Conservation (phyloP, 441 rosid genomes). For the Pelargonium citronellum region DNA sequence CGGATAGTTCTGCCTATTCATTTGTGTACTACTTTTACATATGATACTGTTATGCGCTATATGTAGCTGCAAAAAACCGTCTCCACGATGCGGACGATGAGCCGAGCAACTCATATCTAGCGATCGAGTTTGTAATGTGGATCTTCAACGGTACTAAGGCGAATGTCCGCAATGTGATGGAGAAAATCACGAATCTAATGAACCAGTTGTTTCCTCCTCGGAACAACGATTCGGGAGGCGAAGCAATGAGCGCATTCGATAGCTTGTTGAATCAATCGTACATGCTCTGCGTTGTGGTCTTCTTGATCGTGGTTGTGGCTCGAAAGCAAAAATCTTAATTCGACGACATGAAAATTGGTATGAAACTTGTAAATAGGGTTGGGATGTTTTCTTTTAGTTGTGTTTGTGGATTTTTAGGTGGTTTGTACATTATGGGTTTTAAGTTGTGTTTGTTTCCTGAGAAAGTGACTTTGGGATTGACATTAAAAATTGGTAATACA, state of each 20-base stretch:
- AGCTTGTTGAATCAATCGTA: conserved; percentile 62
- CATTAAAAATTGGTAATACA: too few relatives aligned
- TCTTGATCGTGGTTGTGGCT: conserved; percentile 62
- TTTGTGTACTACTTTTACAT: background rate
- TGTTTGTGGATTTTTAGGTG: background rate
- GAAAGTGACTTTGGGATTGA: too few relatives aligned
- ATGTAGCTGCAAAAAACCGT: conserved; percentile 31
- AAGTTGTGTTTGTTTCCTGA: too few relatives aligned
- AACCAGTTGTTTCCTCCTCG: conserved; percentile 43
- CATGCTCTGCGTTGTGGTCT: conserved; percentile 55
- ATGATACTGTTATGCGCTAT: conserved; percentile 18
- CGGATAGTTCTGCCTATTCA: too few relatives aligned
- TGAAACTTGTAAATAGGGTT: background rate
- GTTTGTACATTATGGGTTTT: background rate
- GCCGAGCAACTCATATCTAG: conserved; percentile 26
- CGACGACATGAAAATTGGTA: conserved; percentile 46
- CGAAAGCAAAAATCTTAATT: conserved; percentile 51
- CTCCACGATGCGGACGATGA: conserved; percentile 29
- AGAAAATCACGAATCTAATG: conserved; percentile 47
- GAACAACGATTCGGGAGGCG: conserved; percentile 25
- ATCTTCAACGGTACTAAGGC: conserved; percentile 50
- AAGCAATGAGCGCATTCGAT: conserved; percentile 39
- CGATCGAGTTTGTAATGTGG: conserved; percentile 43
- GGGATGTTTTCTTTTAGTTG: background rate
- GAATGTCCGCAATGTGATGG: conserved; percentile 46